A percentile compares a stretch with the other conserved stretches of the same genome.
These are phyloP conservation scores for Pseudogymnoascus sp. DNA, from an alignment of 2,329 filamentous ascomycete genomes.

Conservation along the genomic window DNA sequence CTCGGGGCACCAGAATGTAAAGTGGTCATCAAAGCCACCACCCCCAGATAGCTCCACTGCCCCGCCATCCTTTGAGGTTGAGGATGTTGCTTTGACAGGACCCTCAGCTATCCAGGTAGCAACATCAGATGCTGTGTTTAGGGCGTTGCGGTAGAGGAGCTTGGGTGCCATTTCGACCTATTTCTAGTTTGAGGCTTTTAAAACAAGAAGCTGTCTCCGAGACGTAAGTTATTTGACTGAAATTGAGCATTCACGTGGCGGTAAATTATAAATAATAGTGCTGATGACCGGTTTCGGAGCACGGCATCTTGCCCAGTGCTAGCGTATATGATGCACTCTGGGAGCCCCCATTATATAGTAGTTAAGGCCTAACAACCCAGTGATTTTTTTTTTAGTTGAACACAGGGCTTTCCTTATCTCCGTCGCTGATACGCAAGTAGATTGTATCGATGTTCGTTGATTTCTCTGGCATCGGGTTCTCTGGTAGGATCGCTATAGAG, in stretches of 20 bases:
- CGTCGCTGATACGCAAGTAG: no score
- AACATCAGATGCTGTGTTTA: constrained; percentile 23
- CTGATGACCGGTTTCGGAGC: neutral
- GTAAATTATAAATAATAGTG: neutral
- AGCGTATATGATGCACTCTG: no score
- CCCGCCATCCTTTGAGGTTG: constrained; percentile 16
- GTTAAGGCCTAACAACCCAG: no score
- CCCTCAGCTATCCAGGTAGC: constrained; percentile 27
- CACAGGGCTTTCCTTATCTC: no score
- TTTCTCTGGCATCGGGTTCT: no score
- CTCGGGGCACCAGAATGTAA: constrained; percentile 29
- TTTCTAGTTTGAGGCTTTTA: neutral
- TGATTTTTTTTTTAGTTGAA: no score
- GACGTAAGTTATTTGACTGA: neutral
- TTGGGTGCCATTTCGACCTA: constrained; percentile 17
- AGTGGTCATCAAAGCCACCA: constrained; percentile 26
- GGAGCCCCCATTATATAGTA: no score
- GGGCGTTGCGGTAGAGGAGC: constrained; percentile 27
- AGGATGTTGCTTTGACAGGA: constrained; percentile 22
- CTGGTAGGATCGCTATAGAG: no score
- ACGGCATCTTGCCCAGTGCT: no score
- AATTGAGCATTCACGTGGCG: neutral
- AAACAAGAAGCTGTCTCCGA: neutral
- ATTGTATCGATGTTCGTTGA: no score
- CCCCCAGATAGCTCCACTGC: constrained; percentile 22